Conservation (phyloP, 208 protist species). For the Paratrypanosoma confusum region DNA sequence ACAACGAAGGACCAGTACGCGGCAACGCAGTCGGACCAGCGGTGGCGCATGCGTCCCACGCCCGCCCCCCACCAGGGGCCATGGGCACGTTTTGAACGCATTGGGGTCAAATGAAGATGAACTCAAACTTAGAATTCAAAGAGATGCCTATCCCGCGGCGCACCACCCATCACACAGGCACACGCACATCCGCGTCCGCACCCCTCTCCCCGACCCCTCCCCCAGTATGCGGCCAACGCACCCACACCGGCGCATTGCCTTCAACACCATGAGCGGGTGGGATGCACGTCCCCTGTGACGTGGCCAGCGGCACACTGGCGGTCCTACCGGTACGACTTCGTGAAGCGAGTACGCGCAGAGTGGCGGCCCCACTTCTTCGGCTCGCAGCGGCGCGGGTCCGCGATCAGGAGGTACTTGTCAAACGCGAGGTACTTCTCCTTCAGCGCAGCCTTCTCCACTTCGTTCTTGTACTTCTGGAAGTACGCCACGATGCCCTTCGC, state of each 20-base stretch:
- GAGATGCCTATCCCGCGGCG: too few relatives aligned
- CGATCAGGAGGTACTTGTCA: constrained; percentile 98
- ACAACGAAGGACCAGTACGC: too few relatives aligned
- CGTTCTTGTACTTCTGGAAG: constrained; percentile 98
- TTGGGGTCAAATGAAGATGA: too few relatives aligned
- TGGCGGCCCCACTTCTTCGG: constrained; percentile 99
- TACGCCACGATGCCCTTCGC: constrained; percentile 98
- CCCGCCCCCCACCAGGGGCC: too few relatives aligned
- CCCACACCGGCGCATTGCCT: neutral
- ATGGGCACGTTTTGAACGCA: too few relatives aligned
- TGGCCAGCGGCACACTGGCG: neutral
- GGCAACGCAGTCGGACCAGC: too few relatives aligned
- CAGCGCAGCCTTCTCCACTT: constrained; percentile 96
- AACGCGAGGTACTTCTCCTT: constrained; percentile 96
- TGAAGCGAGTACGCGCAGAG: constrained; percentile 97
- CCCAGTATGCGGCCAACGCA: too few relatives aligned
- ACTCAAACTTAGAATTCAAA: too few relatives aligned
- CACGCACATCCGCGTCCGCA: too few relatives aligned
- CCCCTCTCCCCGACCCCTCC: too few relatives aligned
- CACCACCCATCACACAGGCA: too few relatives aligned
- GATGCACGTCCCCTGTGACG: constrained; percentile 1
- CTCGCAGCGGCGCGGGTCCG: constrained; percentile 99
- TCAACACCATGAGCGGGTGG: constrained; percentile 12
- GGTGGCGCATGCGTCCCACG: too few relatives aligned
- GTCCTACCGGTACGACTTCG: constrained; percentile 99